Percentiles rank a stretch among this genome's conserved stretches.
Evolutionary conservation across 306 rosid species (phyloP).

Genomic region (Prunus padus): DNA sequence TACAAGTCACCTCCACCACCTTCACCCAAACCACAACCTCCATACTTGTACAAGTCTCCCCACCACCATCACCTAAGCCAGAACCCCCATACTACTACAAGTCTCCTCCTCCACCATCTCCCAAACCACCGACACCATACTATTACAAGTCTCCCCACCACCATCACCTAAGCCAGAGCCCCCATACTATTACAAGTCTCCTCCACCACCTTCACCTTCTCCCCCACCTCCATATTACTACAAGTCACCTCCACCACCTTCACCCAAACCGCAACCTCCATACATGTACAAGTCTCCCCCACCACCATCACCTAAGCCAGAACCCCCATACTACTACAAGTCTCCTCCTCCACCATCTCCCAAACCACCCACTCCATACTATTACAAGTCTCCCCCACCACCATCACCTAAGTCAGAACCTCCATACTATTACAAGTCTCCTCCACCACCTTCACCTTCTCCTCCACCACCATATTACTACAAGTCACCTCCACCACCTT

Average conservation of each 20-base stretch:
- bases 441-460: conserved; percentile 29
- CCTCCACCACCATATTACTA: conserved; percentile 34
- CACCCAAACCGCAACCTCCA: conserved; percentile 8
- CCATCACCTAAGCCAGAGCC: background rate
- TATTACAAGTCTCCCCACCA: conserved; percentile 17
- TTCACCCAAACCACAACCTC: no score
- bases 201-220: background rate
- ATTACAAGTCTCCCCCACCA: conserved; percentile 43
- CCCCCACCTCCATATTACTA: conserved; percentile 21
- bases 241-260: conserved; percentile 38
- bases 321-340: conserved; percentile 34
- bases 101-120: conserved; percentile 46
- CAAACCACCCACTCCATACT: conserved; percentile 24
- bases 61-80: background rate
- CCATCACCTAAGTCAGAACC: conserved; percentile 2
- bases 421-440: conserved; percentile 31
- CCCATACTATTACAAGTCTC: background rate
- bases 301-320: conserved; percentile 20
- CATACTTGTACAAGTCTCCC: conserved; percentile 16
- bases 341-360: conserved; percentile 40
- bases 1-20: no score
- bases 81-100: conserved; percentile 28
- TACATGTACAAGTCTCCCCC: conserved; percentile 38
- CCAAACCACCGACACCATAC: background rate
- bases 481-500: conserved; percentile 38